Base-by-base conservation (phyloP, 106 monocot species). In the Acanthochlamys bracteata region DNA sequence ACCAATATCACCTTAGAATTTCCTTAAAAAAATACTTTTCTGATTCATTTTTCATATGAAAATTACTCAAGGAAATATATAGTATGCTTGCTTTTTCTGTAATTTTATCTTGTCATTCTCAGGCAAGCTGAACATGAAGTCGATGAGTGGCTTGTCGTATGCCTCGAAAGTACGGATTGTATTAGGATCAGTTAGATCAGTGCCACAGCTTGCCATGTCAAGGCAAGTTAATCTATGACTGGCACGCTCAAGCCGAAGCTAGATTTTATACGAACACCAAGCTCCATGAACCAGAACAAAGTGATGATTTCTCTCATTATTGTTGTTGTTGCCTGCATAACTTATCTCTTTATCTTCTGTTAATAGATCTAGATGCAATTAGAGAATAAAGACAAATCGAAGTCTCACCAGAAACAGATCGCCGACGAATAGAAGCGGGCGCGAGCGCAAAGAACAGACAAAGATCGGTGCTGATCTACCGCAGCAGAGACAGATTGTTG, bases 241-340 rank as follows among this genome's bases (percentile, higher is more conserved):
- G 6, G 16, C 53, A 6, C n/a, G 7, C n/a, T 54, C 53, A 11
- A 54, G n/a, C 11, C 10, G 10, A 17, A 6, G n/a, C 10, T 6
- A 6, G 53, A 19, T 8, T 17, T 54, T 54, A 17, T 54, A 54
- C 53, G 16, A 54, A n/a, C 53, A 54, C 53, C 53, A 54, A 16
- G 53, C 53, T 54, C 53, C 53, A 54, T 54, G 53, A 6, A 54
- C 53, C n/a, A 54, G n/a, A n/a, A 54, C 53, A 17, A 54, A 54
- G 13, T 43, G 43, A 13, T 43, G 43, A 8, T 7, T 43, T 7
- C 43, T 43, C 7, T 13, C 43, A 7, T 43, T 43, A 13, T n/a
- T n/a, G n/a, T n/a, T n/a, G n/a, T n/a, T n/a, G n/a, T n/a, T n/a
- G n/a, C n/a, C n/a, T n/a, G n/a, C n/a, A n/a, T n/a, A n/a, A n/a